Evolutionary conservation across 106 monocot genomes (phyloP).

Genomic region (Gastrodia elata): DNA sequence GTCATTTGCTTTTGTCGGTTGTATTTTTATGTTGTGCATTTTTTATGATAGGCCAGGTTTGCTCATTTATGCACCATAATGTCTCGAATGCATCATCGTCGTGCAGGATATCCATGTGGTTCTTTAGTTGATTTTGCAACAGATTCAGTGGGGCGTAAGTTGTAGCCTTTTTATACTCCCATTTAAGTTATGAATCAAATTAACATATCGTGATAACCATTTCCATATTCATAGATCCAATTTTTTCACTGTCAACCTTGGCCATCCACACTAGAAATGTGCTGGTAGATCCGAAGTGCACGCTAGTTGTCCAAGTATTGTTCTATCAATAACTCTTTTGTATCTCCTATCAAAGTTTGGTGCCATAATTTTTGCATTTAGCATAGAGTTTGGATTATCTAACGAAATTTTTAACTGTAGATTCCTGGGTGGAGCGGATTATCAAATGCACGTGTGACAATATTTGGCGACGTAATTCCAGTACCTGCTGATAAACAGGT

Average conservation of each 20-base stretch:
- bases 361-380: background rate
- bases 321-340: background rate
- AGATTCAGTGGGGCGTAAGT: conserved; percentile 82
- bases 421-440: conserved; percentile 98
- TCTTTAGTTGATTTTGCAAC: conserved; percentile 91
- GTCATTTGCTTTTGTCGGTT: background rate
- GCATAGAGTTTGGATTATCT: background rate
- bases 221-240: conserved; percentile 52
- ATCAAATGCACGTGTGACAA: conserved; percentile 94
- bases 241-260: conserved; percentile 85
- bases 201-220: background rate
- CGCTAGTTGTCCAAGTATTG: conserved; percentile 84
- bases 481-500: conserved; percentile 75
- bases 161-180: background rate
- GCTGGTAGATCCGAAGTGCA: conserved; percentile 84
- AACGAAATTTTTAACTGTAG: conserved; percentile 21
- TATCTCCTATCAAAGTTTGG: background rate
- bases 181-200: background rate
- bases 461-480: conserved; percentile 82
- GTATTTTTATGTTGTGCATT: background rate
- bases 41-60: conserved; percentile 55
- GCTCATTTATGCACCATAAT: conserved; percentile 88
- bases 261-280: conserved; percentile 95
- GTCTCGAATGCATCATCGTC: conserved; percentile 91
- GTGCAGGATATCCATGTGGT: conserved; percentile 88